Percentiles rank a stretch among this genome's conserved stretches.
Evolutionary conservation across 2,329 filamentous ascomycete genomes (phyloP).

Genomic region (Phaeosphaeriaceae sp.): DNA sequence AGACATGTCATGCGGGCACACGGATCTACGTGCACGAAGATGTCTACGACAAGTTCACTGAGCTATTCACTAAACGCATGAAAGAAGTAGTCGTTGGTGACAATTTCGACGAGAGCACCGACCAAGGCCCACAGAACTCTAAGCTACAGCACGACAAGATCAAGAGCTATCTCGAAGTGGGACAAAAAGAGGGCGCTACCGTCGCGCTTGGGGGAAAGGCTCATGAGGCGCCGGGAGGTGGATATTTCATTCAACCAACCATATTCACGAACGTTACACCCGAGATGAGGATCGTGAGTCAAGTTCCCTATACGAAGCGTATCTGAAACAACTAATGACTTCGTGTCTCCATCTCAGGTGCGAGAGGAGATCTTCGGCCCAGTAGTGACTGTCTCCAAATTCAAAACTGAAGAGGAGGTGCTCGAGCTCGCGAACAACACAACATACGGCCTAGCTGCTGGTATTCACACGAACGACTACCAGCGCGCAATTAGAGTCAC

Average conservation of each 20-base stretch:
- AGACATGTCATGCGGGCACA: conserved; percentile 64
- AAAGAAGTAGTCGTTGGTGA: conserved; percentile 17
- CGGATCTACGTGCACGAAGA: conserved; percentile 61
- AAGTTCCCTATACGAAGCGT: too few species aligned
- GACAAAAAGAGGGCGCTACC: too few species aligned
- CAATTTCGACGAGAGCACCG: conserved; percentile 51
- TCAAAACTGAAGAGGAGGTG: conserved; percentile 43
- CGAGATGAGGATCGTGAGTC: neutral
- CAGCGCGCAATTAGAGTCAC: neutral
- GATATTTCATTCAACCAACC: conserved; percentile 4
- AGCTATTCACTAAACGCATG: conserved; percentile 7
- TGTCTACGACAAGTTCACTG: conserved; percentile 68
- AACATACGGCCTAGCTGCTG: conserved; percentile 29
- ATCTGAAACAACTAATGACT: too few species aligned
- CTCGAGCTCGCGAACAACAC: conserved; percentile 42
- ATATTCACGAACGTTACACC: neutral
- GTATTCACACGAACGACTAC: neutral
- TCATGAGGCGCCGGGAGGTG: neutral
- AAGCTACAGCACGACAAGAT: conserved; percentile 47
- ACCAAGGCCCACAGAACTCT: conserved; percentile 55
- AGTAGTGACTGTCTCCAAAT: conserved; percentile 36
- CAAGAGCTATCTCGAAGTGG: neutral
- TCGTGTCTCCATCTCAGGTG: too few species aligned
- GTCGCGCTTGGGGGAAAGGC: neutral
- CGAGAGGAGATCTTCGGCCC: conserved; percentile 41